phyloP scores from a whole-genome alignment of 768 basidiomycete species.

The Lyophyllum shimeji region DNA sequence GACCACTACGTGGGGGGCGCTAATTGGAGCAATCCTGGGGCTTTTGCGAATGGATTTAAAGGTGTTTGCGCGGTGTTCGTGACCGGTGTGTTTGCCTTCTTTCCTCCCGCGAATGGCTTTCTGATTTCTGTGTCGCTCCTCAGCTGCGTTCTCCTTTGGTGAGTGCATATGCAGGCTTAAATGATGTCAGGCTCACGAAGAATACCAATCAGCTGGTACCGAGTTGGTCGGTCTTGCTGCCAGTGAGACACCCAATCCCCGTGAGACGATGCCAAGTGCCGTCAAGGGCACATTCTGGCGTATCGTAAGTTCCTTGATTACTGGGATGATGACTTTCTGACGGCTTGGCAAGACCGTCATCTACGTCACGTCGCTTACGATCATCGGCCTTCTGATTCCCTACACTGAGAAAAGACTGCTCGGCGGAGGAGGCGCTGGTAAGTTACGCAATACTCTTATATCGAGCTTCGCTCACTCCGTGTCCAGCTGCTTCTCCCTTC shows the following conservation, averaged over 20 bases:
- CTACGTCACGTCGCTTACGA: conserved; percentile 42
- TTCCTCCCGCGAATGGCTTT: background rate
- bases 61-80: conserved; percentile 47
- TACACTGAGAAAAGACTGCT: conserved; percentile 36
- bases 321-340: background rate
- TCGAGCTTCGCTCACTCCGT: background rate
- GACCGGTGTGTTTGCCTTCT: conserved; percentile 26
- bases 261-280: conserved; percentile 41
- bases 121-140: background rate
- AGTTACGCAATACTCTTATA: background rate
- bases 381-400: conserved; percentile 41
- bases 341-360: conserved; percentile 34
- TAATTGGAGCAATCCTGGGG: conserved; percentile 37
- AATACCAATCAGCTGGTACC: conserved; percentile 35
- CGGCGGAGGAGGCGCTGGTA: conserved; percentile 34
- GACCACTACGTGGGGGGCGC: conserved; percentile 37
- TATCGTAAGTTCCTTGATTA: conserved; percentile 29
- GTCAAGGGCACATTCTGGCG: conserved; percentile 52
- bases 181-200: too few relatives aligned
- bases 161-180: too few relatives aligned
- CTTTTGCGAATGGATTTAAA: conserved; percentile 45
- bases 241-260: conserved; percentile 46
- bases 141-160: conserved; percentile 42
- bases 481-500: conserved; percentile 40
- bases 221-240: conserved; percentile 47